Base-by-base conservation (phyloP, 2,329 filamentous ascomycete species). In the Didymella segeticola region DNA sequence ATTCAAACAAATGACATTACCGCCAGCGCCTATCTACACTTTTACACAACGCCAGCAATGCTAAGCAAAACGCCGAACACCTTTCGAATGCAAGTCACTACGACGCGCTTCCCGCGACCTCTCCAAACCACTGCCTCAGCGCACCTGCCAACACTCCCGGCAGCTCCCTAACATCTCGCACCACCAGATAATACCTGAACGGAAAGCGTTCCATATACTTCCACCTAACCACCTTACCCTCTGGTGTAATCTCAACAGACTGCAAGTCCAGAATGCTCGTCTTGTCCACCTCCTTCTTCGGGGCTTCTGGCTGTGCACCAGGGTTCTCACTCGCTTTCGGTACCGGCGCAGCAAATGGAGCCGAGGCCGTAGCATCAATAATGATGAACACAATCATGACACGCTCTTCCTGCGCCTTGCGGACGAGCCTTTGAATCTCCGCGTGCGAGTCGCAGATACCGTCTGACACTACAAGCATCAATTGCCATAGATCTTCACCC, bases 341-440 rank as follows among this genome's bases (percentile, higher is more conserved):
- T 1, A 42, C 43, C 3, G 62, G 43, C 8, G 49, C 54, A 17
- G 37, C 43, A n/a, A 52, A 49, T 3, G 53, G 41, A 6, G 54
- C 38, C 4, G 65, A 57, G 4, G 71, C 62, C 1, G 66, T 70
- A 37, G 85, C 81, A 78, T 99, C 95, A 70, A 99, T 91, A 67
- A 99, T 89, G 66, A 99, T 91, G 74, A 99, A 99, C 5, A 99
- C 93, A 59, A 98, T 87, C 91, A 99, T 97, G 71, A 99, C 96
- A 14, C 92, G 83, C 77, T 97, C 91, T 74, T 97, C 93, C 68
- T 92, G 87, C 1, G 95, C 93, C 75, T 93, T 89, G 9, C 95
- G 83, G 10, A 99, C 86, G 19, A 98, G 82, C 5, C 91, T 82
- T 14, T 90, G 84, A 63, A 99, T 93, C 5, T 85, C 82, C 15